Conservation (phyloP, 1,284 basidiomycete genomes). For the Porogramme epimiltina region DNA sequence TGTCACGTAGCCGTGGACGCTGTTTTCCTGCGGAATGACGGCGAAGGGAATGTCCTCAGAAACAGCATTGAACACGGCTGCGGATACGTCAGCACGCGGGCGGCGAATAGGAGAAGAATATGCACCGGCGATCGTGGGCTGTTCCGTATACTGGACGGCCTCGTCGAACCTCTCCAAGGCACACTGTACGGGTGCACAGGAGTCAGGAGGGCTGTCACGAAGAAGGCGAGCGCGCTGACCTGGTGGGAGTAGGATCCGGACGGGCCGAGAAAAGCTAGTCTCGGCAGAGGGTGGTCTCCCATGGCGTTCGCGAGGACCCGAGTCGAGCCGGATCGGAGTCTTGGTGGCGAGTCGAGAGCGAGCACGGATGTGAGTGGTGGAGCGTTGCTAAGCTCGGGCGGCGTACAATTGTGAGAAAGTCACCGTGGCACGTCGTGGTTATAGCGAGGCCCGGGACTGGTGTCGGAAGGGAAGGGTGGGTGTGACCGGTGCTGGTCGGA, state of each 20-base stretch:
- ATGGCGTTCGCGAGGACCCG: conserved; percentile 4
- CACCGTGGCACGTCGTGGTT: no score
- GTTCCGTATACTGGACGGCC: conserved; percentile 52
- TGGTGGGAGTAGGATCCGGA: conserved; percentile 79
- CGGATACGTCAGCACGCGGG: neutral
- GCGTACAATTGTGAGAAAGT: no score
- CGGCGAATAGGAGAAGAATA: conserved; percentile 7
- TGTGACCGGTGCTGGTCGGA: no score
- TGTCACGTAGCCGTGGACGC: conserved; percentile 69
- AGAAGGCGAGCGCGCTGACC: conserved; percentile 35
- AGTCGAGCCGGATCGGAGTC: no score
- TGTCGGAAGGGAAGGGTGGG: no score
- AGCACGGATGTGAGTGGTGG: no score
- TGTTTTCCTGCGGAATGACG: conserved; percentile 77
- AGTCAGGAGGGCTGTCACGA: neutral
- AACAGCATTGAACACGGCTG: conserved; percentile 61
- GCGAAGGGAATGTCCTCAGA: conserved; percentile 44
- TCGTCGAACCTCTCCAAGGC: conserved; percentile 58
- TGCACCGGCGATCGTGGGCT: conserved; percentile 56
- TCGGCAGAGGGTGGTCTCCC: conserved; percentile 15
- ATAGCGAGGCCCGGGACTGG: no score
- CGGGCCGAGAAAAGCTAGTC: conserved; percentile 61
- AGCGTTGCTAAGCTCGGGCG: no score
- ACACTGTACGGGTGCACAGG: conserved; percentile 43
- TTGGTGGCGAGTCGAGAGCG: no score